Evolutionary conservation across 225 moss, liverwort and hornwort genomes (phyloP).

Genomic region (Climacium dendroides): DNA sequence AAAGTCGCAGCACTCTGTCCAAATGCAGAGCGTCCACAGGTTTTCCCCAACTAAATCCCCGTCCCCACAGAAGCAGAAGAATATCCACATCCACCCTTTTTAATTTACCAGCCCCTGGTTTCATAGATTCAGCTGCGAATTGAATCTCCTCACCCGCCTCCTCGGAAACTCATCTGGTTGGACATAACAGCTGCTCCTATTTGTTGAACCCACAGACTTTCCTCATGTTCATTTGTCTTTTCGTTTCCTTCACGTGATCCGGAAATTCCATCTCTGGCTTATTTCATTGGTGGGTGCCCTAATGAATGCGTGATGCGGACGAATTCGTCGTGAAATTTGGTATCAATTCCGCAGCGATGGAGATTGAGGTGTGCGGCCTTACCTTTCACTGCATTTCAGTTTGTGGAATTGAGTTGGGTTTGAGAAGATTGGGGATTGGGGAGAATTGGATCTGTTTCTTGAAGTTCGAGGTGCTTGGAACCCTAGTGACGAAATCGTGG

Average conservation of each 20-base stretch:
- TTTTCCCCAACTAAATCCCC: not conserved
- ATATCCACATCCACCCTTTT: not conserved
- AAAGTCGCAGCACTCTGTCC: not conserved
- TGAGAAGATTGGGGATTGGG: not conserved
- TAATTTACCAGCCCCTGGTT: not conserved
- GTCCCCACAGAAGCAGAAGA: not conserved
- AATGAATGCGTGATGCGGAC: not conserved
- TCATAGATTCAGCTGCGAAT: not conserved
- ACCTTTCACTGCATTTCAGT: not conserved
- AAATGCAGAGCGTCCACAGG: not conserved
- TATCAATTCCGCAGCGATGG: not conserved
- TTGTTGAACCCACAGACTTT: not conserved
- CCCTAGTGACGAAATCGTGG: not conserved
- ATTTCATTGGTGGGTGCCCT: not conserved
- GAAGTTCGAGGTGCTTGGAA: not conserved
- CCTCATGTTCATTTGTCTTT: not conserved
- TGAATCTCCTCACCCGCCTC: not conserved
- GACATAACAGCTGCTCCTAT: not conserved
- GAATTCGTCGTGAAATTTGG: not conserved
- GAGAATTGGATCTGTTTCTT: not conserved
- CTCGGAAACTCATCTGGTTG: not conserved
- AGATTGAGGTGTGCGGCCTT: not conserved
- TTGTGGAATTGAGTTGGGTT: not conserved
- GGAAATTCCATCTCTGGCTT: not conserved
- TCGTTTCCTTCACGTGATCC: not conserved